Base-by-base conservation (phyloP, 306 rosid species). In the Cicer bijugum region DNA sequence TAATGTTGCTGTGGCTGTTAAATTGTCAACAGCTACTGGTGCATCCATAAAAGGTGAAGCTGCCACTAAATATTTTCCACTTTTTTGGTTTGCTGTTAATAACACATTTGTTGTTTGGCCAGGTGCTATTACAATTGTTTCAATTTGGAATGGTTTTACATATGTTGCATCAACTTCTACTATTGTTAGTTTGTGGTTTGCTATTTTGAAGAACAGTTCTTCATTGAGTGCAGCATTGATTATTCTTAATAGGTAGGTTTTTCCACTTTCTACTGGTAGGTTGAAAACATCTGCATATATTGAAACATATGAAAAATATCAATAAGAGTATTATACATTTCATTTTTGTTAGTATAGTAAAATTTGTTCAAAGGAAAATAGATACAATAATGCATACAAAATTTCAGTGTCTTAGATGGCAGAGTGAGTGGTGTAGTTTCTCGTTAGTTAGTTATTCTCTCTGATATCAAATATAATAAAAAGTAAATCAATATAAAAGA, bases 201-300 rank as follows among this genome's bases (percentile, higher is more conserved):
- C 96, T 67, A 92, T 90, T 71, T 92, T 90, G 95, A 92, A 92
- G 84, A 92, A 92, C 9, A 92, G 92, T 67, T 92, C 98, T 2
- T 90, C 96, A 87, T 92, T 92, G 94, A 92, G 98, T 15, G 98
- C 98, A 90, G 98, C 98, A 64, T 92, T 92, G 94, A 92, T 77
- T 53, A 92, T 80, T 53, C 98, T 90, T 6, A 92, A 44, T 16
- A 92, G 11, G 74, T 88, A 92, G 8, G 86, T 85, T 56, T 90
- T 83, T 15, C 92, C 98, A 69, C 73, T 77, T 42, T 92, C 80
- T 15, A 88, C 96, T 0, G 85, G 82, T 20, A 90, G 72, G 40
- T 73, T 86, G 86, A 80, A 85, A 35, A 88, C 89, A 7, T 76
- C 98, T 89, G 55, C 77, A 75, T 45, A 48, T 53, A 33, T 68